phyloP scores from a whole-genome alignment of 2,329 filamentous ascomycete species.

The Whalleya microplaca region DNA sequence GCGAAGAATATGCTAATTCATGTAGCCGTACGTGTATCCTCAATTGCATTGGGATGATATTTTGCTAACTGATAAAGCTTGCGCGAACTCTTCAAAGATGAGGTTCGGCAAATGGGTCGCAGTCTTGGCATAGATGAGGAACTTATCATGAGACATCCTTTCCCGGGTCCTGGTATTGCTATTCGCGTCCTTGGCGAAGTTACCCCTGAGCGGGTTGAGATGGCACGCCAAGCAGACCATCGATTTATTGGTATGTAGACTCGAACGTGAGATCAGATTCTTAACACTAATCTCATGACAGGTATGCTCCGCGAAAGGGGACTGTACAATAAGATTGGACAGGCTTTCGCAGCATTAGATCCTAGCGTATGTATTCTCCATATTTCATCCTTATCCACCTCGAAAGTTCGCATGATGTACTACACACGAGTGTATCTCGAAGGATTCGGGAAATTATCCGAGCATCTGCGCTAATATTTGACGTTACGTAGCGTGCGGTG shows the following conservation, averaged over 20 bases:
- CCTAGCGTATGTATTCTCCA: background rate
- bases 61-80: conserved; percentile 2
- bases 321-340: background rate
- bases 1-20: too few species aligned
- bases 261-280: conserved; percentile 45
- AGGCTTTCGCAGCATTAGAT: background rate
- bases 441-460: too few species aligned
- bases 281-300: background rate
- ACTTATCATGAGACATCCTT: conserved; percentile 79
- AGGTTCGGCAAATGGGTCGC: conserved; percentile 71
- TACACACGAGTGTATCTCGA: too few species aligned
- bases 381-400: background rate
- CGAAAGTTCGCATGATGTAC: too few species aligned
- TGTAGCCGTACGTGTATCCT: too few species aligned
- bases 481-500: background rate
- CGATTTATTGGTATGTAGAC: background rate
- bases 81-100: conserved; percentile 66
- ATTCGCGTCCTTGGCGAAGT: conserved; percentile 85
- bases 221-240: conserved; percentile 75
- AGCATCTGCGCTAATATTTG: too few species aligned
- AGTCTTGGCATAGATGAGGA: conserved; percentile 72
- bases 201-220: conserved; percentile 76
- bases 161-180: conserved; percentile 71
- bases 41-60: background rate
- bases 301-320: conserved; percentile 21